These are phyloP conservation scores for Amphibolis antarctica DNA, from an alignment of 106 monocot species.

Conservation along the genomic window DNA sequence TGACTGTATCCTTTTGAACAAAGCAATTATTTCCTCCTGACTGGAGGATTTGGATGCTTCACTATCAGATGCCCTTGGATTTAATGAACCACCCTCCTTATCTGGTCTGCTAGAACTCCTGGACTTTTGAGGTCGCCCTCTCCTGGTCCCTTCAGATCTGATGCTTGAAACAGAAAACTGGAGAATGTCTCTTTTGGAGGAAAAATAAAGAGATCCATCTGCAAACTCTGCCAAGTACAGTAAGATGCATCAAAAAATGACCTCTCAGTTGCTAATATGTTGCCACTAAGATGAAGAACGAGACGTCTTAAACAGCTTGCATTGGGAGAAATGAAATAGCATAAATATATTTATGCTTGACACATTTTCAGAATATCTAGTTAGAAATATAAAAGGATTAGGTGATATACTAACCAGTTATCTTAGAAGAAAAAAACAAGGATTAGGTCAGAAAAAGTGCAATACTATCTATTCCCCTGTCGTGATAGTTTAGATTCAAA, in stretches of 20 bases:
- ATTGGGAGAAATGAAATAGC: too few species aligned
- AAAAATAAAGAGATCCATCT: slow-evolving; percentile 18
- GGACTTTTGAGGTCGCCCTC: slow-evolving; percentile 10
- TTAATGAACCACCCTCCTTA: slow-evolving; percentile 1
- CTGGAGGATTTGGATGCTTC: slow-evolving; percentile 15
- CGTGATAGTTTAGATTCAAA: too few species aligned
- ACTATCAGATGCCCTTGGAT: not conserved
- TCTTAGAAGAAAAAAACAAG: too few species aligned
- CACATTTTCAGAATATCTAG: too few species aligned
- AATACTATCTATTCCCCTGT: too few species aligned
- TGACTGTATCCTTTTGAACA: slow-evolving; percentile 45
- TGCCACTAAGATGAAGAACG: too few species aligned
- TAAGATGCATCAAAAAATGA: slow-evolving; percentile 55
- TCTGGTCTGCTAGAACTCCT: slow-evolving; percentile 5
- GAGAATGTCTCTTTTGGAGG: not conserved
- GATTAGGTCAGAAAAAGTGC: too few species aligned
- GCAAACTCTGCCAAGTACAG: slow-evolving; percentile 57
- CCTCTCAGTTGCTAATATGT: slow-evolving; percentile 23
- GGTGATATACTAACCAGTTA: too few species aligned
- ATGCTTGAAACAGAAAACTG: slow-evolving; percentile 7
- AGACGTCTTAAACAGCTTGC: too few species aligned
- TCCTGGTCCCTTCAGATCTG: slow-evolving; percentile 36
- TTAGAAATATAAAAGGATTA: too few species aligned
- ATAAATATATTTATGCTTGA: too few species aligned
- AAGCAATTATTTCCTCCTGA: slow-evolving; percentile 36